Conservation (phyloP, 257 asterid genomes). For the Catharanthus roseus region DNA sequence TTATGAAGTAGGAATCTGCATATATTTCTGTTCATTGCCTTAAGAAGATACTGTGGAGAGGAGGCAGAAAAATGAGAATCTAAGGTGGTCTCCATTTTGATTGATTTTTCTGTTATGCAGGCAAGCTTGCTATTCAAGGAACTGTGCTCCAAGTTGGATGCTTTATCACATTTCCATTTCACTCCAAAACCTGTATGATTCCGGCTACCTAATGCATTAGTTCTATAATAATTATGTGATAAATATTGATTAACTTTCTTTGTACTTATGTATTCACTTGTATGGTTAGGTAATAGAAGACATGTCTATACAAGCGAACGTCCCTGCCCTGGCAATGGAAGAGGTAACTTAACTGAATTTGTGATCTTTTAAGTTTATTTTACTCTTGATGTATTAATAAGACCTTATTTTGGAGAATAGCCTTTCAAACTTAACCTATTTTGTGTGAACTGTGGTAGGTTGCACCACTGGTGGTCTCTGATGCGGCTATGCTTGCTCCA, state of each 20-base stretch:
- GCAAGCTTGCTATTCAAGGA: conserved; percentile 73
- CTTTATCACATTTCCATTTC: conserved; percentile 95
- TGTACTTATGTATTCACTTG: not conserved
- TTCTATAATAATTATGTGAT: not conserved
- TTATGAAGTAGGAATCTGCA: not conserved
- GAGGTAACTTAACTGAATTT: conserved; percentile 48
- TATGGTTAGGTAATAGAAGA: conserved; percentile 72
- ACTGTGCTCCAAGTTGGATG: conserved; percentile 90
- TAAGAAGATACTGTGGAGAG: not conserved
- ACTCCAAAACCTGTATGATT: conserved; percentile 85
- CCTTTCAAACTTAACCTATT: not conserved
- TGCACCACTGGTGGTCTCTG: conserved; percentile 92
- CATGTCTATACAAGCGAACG: conserved; percentile 88
- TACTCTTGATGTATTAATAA: not conserved
- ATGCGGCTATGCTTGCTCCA: conserved; percentile 99
- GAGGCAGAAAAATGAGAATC: not conserved
- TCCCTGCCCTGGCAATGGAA: conserved; percentile 97
- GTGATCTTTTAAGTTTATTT: not conserved
- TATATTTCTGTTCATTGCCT: not conserved
- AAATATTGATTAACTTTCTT: not conserved
- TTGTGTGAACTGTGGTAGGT: conserved; percentile 36
- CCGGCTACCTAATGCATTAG: conserved; percentile 1
- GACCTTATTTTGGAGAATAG: not conserved
- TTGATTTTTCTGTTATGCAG: conserved; percentile 32
- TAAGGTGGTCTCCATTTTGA: conserved; percentile 1